These are phyloP conservation scores for Solanum hybrid DNA, from an alignment of 305 asterid genomes.

Conservation along the genomic window DNA sequence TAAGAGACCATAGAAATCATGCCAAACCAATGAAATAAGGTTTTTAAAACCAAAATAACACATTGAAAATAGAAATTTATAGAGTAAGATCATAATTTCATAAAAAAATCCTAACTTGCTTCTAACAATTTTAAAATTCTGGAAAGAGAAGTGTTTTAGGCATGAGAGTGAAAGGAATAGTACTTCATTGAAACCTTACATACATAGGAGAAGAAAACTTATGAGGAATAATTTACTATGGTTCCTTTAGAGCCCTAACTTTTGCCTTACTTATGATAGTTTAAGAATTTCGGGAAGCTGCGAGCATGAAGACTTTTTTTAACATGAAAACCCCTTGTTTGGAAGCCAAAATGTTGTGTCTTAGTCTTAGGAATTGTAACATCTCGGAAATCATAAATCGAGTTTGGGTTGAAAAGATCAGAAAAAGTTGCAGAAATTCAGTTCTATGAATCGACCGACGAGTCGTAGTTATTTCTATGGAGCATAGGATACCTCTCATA, in stretches of 20 bases:
- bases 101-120: neutral
- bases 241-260: neutral
- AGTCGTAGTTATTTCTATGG: neutral
- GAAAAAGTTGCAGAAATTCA: neutral
- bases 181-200: neutral
- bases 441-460: neutral
- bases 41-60: neutral
- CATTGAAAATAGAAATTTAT: neutral
- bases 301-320: neutral
- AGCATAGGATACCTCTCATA: neutral
- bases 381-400: neutral
- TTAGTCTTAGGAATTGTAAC: neutral
- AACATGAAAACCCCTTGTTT: neutral
- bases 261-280: neutral
- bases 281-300: too few relatives aligned
- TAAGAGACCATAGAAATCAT: neutral
- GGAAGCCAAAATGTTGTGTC: neutral
- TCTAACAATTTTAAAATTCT: too few relatives aligned
- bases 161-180: neutral
- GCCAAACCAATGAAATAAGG: neutral
- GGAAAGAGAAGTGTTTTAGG: neutral
- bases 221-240: neutral
- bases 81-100: neutral
- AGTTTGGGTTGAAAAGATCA: neutral
- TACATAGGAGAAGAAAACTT: neutral